Base-by-base conservation (phyloP, 164 flowering plant species). In the Magnolia changhungtana region DNA sequence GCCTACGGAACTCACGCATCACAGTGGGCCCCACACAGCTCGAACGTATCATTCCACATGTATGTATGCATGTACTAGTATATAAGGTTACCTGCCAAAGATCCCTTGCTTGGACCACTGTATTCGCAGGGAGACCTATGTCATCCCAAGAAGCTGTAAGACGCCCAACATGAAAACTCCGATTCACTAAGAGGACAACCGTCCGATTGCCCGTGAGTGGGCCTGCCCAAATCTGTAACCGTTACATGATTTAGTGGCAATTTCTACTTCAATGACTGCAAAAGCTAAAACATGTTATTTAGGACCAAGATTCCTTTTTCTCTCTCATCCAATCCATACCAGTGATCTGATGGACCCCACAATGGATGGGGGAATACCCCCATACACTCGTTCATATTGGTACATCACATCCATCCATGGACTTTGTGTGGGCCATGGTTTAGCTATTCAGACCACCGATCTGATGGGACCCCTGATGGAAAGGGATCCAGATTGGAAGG, bases 81-180 rank as follows among this genome's bases (percentile, higher is more conserved):
- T 27, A 27, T 27, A 1, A 27, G 1, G 1, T 1, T 89, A 89
- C 95, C 94, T 85, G 78, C 97, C 97, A 94, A 63, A 92, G 83
- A 78, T 94, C 97, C 83, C 97, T 86, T 7, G 88, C 94, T 75
- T 83, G 76, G 23, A 92, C 97, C 13, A 72, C 55, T 21, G 82
- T 83, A 8, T 75, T 50, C 0, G 69, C 59, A 7, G 95, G 88
- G 20, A 94, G 73, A 19, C 92, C 95, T 8, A 92, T 80, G 72
- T 94, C 98, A 61, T 90, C 93, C 94, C 96, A 91, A 58, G 84
- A 20, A 8, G 94, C 97, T 8, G 94, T 90, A 29, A 94, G 83
- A 7, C 83, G 3, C 37, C 3, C 9, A 11, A 81, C 80, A 63
- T 6, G 2, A 0, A 84, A 76, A 2, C 90, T 84, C 68, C 92